These are phyloP conservation scores for Ensete glaucum DNA, from an alignment of 176 grass and related monocot genomes.

Conservation along the genomic window DNA sequence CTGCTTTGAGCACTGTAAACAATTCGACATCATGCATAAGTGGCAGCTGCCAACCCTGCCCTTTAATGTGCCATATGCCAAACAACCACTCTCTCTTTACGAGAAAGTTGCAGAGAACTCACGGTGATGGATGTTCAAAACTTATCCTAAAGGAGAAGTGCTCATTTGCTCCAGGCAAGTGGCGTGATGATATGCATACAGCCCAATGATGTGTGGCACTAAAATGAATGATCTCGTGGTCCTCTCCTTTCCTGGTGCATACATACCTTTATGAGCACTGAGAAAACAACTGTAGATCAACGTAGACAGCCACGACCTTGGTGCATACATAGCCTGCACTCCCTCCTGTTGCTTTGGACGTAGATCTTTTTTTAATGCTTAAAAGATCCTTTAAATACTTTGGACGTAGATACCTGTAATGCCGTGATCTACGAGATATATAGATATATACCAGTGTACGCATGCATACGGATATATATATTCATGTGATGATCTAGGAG, in stretches of 20 bases:
- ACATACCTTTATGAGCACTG: neutral
- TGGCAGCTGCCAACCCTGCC: too few species aligned
- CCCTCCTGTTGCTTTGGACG: too few species aligned
- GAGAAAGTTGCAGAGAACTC: neutral
- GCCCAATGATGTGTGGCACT: too few species aligned
- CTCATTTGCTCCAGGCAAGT: neutral
- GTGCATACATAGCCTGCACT: too few species aligned
- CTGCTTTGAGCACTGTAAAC: too few species aligned
- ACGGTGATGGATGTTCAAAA: neutral
- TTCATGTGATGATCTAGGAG: too few species aligned
- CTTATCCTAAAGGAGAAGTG: neutral
- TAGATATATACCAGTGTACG: too few species aligned
- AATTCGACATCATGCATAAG: too few species aligned
- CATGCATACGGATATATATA: neutral
- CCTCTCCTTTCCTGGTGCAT: neutral
- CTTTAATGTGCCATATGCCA: neutral
- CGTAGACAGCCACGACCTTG: neutral
- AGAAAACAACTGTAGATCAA: neutral
- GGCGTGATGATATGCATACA: neutral
- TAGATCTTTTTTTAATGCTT: neutral
- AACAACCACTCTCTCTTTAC: neutral
- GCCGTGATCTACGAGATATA: too few species aligned
- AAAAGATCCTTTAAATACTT: neutral
- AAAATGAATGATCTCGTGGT: neutral
- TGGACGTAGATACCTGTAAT: too few species aligned